phyloP scores from a whole-genome alignment of 768 basidiomycete species.

The Boletus subcaerulescens region DNA sequence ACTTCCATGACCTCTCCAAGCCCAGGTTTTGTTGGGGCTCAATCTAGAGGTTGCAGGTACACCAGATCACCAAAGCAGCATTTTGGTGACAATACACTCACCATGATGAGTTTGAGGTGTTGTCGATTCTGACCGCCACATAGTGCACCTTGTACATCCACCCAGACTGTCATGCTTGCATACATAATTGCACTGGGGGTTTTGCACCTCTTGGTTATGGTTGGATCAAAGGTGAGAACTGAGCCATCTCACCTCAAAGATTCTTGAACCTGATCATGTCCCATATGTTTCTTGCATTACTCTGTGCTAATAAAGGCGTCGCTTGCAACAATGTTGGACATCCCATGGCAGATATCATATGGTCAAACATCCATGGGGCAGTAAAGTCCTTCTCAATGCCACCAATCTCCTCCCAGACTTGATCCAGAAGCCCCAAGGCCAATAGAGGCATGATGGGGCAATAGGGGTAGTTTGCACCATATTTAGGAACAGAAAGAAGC shows the following conservation, averaged over 20 bases:
- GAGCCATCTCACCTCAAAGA: background rate
- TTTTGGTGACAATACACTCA: too few relatives aligned
- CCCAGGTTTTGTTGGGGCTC: too few relatives aligned
- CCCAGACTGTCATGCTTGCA: background rate
- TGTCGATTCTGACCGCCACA: background rate
- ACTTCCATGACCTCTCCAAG: too few relatives aligned
- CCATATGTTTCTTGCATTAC: background rate
- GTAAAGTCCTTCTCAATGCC: background rate
- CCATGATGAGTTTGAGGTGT: too few relatives aligned
- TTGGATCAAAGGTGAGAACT: too few relatives aligned
- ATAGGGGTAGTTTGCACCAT: background rate
- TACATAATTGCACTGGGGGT: background rate
- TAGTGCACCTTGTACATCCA: background rate
- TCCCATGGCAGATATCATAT: background rate
- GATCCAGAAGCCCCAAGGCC: background rate
- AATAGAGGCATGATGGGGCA: background rate
- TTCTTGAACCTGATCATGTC: background rate
- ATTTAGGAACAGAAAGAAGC: background rate
- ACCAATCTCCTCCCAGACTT: background rate
- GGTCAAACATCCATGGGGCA: background rate
- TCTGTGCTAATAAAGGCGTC: background rate
- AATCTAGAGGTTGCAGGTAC: too few relatives aligned
- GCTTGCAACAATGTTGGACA: background rate
- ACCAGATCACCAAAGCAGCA: too few relatives aligned
- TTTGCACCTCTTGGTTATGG: too few relatives aligned